Evolutionary conservation across 1,284 basidiomycete species (phyloP).

Genomic region (Entoloma clypeatum): DNA sequence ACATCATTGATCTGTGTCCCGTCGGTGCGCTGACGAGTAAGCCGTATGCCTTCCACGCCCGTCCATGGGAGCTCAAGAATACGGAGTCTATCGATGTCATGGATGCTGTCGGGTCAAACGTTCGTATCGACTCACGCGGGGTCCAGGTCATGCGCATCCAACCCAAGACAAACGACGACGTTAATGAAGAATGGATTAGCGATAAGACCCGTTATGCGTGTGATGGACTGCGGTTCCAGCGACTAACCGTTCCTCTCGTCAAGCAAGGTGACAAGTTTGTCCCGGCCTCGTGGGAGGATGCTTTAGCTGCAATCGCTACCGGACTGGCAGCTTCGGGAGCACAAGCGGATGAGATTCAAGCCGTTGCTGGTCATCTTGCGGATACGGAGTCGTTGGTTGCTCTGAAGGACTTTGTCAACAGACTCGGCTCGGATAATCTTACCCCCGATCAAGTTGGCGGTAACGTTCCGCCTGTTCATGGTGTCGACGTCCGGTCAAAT

Average conservation of each 20-base stretch:
- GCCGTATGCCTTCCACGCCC: conserved; percentile 95
- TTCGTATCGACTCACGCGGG: conserved; percentile 94
- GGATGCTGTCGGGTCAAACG: conserved; percentile 98
- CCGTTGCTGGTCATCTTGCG: conserved; percentile 87
- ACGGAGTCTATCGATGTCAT: conserved; percentile 98
- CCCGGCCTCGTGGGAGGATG: conserved; percentile 90
- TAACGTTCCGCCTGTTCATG: conserved; percentile 64
- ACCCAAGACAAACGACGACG: conserved; percentile 94
- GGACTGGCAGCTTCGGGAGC: conserved; percentile 83
- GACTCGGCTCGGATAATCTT: conserved; percentile 94
- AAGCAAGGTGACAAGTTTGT: conserved; percentile 93
- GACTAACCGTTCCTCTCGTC: conserved; percentile 89
- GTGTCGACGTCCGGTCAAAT: conserved; percentile 91
- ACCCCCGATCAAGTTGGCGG: conserved; percentile 77
- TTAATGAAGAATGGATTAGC: conserved; percentile 99
- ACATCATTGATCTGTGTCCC: conserved; percentile 95
- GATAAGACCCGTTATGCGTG: conserved; percentile 98
- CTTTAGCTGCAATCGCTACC: conserved; percentile 74
- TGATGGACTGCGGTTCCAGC: conserved; percentile 95
- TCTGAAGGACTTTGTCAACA: conserved; percentile 92
- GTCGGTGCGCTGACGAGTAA: conserved; percentile 98
- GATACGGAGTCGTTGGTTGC: conserved; percentile 94
- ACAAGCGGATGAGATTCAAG: conserved; percentile 94
- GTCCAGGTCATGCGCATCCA: conserved; percentile 97
- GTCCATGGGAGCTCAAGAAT: conserved; percentile 98